Conservation (phyloP, 257 asterid genomes). For the Nicotiana attenuata region DNA sequence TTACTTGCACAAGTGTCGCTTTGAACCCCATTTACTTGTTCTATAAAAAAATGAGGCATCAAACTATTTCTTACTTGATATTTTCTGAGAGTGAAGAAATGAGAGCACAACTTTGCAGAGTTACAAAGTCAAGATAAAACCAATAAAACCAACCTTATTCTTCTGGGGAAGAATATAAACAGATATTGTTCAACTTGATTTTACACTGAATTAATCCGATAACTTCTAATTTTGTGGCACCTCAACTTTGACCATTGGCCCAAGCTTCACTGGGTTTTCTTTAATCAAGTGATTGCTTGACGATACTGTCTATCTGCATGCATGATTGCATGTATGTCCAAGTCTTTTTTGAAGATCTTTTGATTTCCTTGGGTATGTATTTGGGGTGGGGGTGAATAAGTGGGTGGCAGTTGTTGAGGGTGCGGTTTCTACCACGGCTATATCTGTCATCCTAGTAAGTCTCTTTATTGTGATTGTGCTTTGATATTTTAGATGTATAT, state of each 20-base stretch:
- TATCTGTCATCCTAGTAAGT: background rate
- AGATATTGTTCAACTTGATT: constrained; percentile 2
- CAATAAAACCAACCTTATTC: background rate
- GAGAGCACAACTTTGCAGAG: background rate
- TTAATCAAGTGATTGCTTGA: too few species aligned
- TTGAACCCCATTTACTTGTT: background rate
- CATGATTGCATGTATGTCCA: too few species aligned
- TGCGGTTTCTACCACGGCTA: background rate
- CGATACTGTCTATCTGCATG: too few species aligned
- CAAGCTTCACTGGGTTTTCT: too few species aligned
- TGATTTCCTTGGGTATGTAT: too few species aligned
- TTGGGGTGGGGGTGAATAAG: too few species aligned
- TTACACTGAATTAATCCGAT: background rate
- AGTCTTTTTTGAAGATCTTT: too few species aligned
- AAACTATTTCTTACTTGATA: background rate
- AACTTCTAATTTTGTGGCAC: too few species aligned
- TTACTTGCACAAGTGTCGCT: too few species aligned
- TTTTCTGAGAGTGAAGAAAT: background rate
- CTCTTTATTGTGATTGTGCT: background rate
- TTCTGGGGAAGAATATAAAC: background rate
- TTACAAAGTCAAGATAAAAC: background rate
- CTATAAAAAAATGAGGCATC: background rate
- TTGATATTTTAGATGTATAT: background rate
- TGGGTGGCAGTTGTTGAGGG: background rate
- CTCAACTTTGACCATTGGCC: too few species aligned